A percentile compares a stretch with the other conserved stretches of the same genome.
These are phyloP conservation scores for Puccinia novopanici DNA, from an alignment of 1,284 basidiomycete genomes.

Conservation along the genomic window DNA sequence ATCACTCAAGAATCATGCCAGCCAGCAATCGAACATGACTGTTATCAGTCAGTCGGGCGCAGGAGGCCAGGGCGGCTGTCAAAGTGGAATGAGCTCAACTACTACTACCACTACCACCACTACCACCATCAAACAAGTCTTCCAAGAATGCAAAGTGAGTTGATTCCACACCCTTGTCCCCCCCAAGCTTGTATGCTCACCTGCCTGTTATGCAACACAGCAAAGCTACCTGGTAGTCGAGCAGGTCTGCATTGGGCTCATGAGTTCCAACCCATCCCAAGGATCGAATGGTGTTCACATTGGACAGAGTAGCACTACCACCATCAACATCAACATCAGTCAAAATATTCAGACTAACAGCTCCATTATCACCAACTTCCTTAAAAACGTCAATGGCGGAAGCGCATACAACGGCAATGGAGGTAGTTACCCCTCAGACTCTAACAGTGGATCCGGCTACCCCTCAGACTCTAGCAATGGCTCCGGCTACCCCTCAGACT, in stretches of 20 bases:
- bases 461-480: no score
- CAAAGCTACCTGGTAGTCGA: slow-evolving; percentile 31
- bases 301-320: slow-evolving; percentile 22
- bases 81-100: neutral
- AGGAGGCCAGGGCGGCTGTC: no score
- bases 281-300: slow-evolving; percentile 34
- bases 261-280: slow-evolving; percentile 30
- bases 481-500: no score
- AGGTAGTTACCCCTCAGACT: no score
- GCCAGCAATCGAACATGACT: slow-evolving; percentile 24
- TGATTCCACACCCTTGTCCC: no score
- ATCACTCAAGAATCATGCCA: neutral
- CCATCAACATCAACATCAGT: slow-evolving; percentile 34
- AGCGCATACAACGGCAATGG: neutral
- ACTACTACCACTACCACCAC: slow-evolving; percentile 1
- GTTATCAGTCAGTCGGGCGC: neutral
- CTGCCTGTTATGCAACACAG: slow-evolving; percentile 22
- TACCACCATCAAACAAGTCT: slow-evolving; percentile 24
- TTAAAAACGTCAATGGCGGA: slow-evolving; percentile 44
- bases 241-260: slow-evolving; percentile 33
- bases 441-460: no score
- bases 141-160: slow-evolving; percentile 35
- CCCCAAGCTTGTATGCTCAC: no score
- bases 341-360: slow-evolving; percentile 29
- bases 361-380: slow-evolving; percentile 32